phyloP scores from a whole-genome alignment of 805 yeast species.

The Yarrowia hollandica region DNA sequence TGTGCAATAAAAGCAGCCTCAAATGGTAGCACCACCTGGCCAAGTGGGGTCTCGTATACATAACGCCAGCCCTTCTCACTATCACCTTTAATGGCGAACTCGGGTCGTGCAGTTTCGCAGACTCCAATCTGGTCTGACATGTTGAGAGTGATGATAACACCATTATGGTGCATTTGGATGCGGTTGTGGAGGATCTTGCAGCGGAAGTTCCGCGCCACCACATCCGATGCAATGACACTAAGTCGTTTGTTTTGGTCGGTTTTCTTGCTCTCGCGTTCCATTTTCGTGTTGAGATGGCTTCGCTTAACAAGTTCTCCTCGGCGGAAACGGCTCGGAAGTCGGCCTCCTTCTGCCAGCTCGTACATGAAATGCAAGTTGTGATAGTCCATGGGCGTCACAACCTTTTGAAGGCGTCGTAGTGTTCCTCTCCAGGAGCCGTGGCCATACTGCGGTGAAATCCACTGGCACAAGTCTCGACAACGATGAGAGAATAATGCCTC shows the following conservation, averaged over 20 bases:
- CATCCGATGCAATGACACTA: constrained; percentile 16
- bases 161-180: constrained; percentile 16
- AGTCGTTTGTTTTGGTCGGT: constrained; percentile 4
- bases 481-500: constrained; percentile 11
- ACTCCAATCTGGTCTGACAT: constrained; percentile 24
- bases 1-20: constrained; percentile 20
- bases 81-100: not conserved
- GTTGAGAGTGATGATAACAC: constrained; percentile 18
- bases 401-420: not conserved
- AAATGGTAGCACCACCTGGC: not conserved
- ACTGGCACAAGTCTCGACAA: constrained; percentile 4
- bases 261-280: constrained; percentile 9
- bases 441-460: constrained; percentile 24
- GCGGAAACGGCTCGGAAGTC: constrained; percentile 5
- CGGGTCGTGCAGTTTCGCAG: constrained; percentile 4
- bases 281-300: constrained; percentile 20
- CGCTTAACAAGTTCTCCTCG: constrained; percentile 20
- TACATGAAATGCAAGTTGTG: constrained; percentile 19
- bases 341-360: constrained; percentile 23
- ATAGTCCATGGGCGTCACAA: constrained; percentile 15
- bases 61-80: constrained; percentile 5
- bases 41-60: constrained; percentile 6
- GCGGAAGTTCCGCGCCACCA: constrained; percentile 23
- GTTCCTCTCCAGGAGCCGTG: constrained; percentile 19
- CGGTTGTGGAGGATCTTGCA: constrained; percentile 19